Evolutionary conservation across 306 rosid genomes (phyloP).

Genomic region (Vigna trinervia): DNA sequence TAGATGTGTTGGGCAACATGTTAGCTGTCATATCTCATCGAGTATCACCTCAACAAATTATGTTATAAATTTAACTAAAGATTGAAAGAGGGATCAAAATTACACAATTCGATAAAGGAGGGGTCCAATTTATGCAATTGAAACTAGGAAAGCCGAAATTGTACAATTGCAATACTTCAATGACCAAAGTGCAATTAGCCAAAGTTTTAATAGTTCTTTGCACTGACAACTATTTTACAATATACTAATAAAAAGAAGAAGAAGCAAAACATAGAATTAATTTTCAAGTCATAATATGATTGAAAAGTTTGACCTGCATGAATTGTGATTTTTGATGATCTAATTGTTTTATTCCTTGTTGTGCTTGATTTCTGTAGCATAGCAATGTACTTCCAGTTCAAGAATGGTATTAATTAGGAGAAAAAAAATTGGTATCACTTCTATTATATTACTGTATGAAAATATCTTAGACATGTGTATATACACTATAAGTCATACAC

Average conservation of each 20-base stretch:
- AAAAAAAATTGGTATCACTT: neutral
- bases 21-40: too few species aligned
- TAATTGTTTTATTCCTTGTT: constrained; percentile 6
- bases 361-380: neutral
- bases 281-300: neutral
- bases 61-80: too few species aligned
- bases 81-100: too few species aligned
- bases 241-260: neutral
- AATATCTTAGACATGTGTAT: neutral
- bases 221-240: constrained; percentile 6
- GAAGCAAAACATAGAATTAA: neutral
- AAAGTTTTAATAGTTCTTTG: constrained; percentile 4
- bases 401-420: neutral
- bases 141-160: too few species aligned
- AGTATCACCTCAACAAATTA: too few species aligned
- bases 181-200: too few species aligned
- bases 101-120: too few species aligned
- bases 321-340: neutral
- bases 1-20: too few species aligned
- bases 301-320: neutral
- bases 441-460: neutral
- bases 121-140: too few species aligned
- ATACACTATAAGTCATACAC: too few species aligned
- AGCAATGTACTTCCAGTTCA: too few species aligned
- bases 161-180: too few species aligned